Evolutionary conservation across 805 yeast species (phyloP).

Genomic region (Yamadazyma endophytica): DNA sequence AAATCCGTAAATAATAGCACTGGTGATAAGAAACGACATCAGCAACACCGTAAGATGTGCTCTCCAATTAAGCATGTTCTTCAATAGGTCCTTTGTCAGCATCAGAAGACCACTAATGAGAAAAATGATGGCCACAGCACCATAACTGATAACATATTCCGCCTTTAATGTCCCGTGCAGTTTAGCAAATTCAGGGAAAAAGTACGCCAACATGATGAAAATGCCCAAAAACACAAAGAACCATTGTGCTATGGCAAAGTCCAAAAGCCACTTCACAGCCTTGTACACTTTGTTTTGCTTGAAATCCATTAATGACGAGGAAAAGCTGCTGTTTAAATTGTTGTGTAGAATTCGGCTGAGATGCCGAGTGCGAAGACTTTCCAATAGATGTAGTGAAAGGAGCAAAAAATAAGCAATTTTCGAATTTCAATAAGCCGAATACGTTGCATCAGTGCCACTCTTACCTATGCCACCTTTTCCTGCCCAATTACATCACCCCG

Average conservation of each 20-base stretch:
- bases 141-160: conserved; percentile 75
- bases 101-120: conserved; percentile 77
- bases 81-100: conserved; percentile 56
- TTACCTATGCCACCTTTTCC: too few relatives aligned
- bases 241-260: conserved; percentile 55
- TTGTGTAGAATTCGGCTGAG: too few relatives aligned
- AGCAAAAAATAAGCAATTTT: too few relatives aligned
- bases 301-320: not conserved
- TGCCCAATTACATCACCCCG: too few relatives aligned
- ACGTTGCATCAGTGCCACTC: not conserved
- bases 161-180: conserved; percentile 75
- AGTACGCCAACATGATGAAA: conserved; percentile 69
- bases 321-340: too few relatives aligned
- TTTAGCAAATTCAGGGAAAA: conserved; percentile 79
- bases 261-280: conserved; percentile 12
- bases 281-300: conserved; percentile 11
- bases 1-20: conserved; percentile 69
- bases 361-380: not conserved
- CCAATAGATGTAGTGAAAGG: not conserved
- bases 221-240: conserved; percentile 69
- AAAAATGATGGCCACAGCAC: conserved; percentile 84
- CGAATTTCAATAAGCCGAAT: not conserved
- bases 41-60: conserved; percentile 71
- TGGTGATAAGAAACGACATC: conserved; percentile 67
- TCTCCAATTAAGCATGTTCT: conserved; percentile 73